These are phyloP conservation scores for Sanghuangporus weigelae DNA, from an alignment of 1,284 basidiomycete genomes.

Conservation along the genomic window DNA sequence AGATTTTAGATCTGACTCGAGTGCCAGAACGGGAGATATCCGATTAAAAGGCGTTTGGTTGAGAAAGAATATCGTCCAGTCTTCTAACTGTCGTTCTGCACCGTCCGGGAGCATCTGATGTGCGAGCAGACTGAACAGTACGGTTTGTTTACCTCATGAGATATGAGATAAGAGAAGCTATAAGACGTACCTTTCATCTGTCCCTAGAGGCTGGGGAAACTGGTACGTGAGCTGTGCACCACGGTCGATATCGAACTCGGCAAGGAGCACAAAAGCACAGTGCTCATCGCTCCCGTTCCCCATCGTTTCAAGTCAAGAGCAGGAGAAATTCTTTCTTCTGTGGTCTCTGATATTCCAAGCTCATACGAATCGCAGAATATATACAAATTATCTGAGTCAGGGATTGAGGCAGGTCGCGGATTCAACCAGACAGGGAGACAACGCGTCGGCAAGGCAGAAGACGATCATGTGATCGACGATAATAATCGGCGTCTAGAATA, in stretches of 20 bases:
- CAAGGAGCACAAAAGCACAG: slow-evolving; percentile 88
- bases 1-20: slow-evolving; percentile 45
- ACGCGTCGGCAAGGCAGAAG: not conserved
- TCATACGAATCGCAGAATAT: not conserved
- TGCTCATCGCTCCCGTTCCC: slow-evolving; percentile 38
- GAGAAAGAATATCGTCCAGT: slow-evolving; percentile 98
- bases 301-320: slow-evolving; percentile 4
- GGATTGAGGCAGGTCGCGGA: not conserved
- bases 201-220: slow-evolving; percentile 87
- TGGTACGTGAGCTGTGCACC: slow-evolving; percentile 91
- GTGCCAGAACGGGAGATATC: slow-evolving; percentile 75
- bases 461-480: not conserved
- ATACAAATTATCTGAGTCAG: not conserved
- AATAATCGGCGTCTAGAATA: not conserved
- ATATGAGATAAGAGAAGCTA: not conserved
- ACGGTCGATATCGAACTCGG: slow-evolving; percentile 93
- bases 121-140: slow-evolving; percentile 68
- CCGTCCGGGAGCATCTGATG: slow-evolving; percentile 99
- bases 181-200: slow-evolving; percentile 78
- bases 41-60: slow-evolving; percentile 88
- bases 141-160: slow-evolving; percentile 7
- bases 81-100: slow-evolving; percentile 88
- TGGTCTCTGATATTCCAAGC: not conserved
- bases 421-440: not conserved
- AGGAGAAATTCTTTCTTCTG: not conserved